Conservation (phyloP, 352 stramenopile genomes). For the Phytophthora capsici region DNA sequence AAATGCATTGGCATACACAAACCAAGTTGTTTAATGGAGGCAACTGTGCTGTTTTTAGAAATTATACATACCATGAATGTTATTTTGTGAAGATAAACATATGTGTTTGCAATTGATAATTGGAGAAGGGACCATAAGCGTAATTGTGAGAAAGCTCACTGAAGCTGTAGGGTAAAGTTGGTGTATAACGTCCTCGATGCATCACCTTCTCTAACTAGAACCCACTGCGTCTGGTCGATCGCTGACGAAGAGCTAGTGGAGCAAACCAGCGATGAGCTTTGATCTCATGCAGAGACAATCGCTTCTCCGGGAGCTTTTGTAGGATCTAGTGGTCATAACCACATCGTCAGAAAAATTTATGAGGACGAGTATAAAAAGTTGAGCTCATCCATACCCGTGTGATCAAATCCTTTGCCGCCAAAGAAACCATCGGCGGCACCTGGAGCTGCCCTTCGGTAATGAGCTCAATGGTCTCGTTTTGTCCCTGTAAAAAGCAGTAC, state of each 20-base stretch:
- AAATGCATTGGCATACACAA: neutral
- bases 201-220: conserved; percentile 19
- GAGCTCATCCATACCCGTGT: conserved; percentile 42
- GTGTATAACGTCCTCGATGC: neutral
- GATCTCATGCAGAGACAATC: conserved; percentile 71
- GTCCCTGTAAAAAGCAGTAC: conserved; percentile 64
- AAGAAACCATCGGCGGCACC: conserved; percentile 75
- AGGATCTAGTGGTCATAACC: conserved; percentile 56
- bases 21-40: neutral
- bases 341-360: neutral
- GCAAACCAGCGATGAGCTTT: conserved; percentile 83
- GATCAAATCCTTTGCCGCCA: conserved; percentile 78
- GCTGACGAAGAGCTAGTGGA: conserved; percentile 59
- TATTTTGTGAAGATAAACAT: neutral
- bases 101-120: neutral
- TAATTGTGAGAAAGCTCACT: too few relatives aligned
- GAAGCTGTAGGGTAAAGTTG: neutral
- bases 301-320: conserved; percentile 67
- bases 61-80: neutral
- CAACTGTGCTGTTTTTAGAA: neutral
- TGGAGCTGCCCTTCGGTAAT: conserved; percentile 90
- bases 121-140: neutral
- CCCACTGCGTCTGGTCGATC: conserved; percentile 39
- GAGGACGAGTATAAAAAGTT: neutral
- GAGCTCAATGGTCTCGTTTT: conserved; percentile 95